These are phyloP conservation scores for Eutrema salsugineum DNA, from an alignment of 441 rosid genomes.

Conservation along the genomic window DNA sequence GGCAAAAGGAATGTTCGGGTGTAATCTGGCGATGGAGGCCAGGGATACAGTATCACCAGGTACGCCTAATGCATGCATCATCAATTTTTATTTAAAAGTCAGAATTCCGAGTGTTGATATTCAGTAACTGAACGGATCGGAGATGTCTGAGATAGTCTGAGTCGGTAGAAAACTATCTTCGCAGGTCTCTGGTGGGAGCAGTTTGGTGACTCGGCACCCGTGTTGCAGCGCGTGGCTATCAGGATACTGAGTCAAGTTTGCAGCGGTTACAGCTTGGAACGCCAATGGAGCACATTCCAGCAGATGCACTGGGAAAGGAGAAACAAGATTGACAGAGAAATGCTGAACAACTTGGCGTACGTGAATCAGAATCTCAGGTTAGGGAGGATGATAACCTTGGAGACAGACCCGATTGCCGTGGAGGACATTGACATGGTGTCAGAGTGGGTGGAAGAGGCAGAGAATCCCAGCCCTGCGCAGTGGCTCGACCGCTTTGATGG, in stretches of 20 bases:
- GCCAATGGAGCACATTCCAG: slow-evolving; percentile 78
- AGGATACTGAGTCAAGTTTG: slow-evolving; percentile 88
- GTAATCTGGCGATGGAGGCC: slow-evolving; percentile 82
- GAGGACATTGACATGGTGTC: slow-evolving; percentile 92
- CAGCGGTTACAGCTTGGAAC: slow-evolving; percentile 73
- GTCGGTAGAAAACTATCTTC: neutral
- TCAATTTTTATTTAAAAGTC: neutral
- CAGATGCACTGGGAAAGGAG: slow-evolving; percentile 85
- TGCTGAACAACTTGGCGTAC: slow-evolving; percentile 58
- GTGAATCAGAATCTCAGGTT: slow-evolving; percentile 76
- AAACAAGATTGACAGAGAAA: slow-evolving; percentile 80
- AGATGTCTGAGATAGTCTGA: neutral
- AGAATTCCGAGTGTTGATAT: neutral
- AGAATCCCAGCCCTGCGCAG: slow-evolving; percentile 67
- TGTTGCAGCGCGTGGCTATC: slow-evolving; percentile 72
- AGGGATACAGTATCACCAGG: slow-evolving; percentile 76
- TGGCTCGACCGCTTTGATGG: slow-evolving; percentile 89
- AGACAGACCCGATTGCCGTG: slow-evolving; percentile 56
- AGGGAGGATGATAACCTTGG: slow-evolving; percentile 45
- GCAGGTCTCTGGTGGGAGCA: slow-evolving; percentile 97
- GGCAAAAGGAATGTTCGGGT: slow-evolving; percentile 79
- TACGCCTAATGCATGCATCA: slow-evolving; percentile 13
- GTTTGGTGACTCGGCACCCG: slow-evolving; percentile 85
- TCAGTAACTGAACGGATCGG: neutral
- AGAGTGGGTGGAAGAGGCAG: slow-evolving; percentile 88